Conservation (phyloP, 2,329 filamentous ascomycete genomes). For the Pseudogymnoascus sp. region DNA sequence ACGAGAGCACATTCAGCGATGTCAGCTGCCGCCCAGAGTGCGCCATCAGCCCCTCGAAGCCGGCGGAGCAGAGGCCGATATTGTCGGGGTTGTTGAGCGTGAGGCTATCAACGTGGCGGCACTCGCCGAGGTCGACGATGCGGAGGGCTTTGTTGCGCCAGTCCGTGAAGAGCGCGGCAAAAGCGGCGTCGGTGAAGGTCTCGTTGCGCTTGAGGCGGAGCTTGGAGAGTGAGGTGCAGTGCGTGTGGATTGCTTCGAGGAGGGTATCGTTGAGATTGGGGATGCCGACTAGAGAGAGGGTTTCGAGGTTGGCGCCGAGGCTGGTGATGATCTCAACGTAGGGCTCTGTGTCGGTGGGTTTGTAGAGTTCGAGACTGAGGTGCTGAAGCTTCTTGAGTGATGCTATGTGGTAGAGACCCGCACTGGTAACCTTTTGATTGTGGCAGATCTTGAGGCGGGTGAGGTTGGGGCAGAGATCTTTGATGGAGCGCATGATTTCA, state of each 20-base stretch:
- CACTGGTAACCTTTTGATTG: constrained; percentile 65
- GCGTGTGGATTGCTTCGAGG: constrained; percentile 60
- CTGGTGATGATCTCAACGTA: constrained; percentile 54
- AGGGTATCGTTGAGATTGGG: constrained; percentile 59
- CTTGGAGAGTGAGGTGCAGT: constrained; percentile 63
- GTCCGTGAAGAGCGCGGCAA: constrained; percentile 61
- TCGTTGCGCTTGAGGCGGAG: constrained; percentile 75
- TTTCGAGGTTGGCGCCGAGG: constrained; percentile 61
- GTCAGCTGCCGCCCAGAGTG: constrained; percentile 66
- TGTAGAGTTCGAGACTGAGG: constrained; percentile 62
- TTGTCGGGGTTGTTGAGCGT: constrained; percentile 55
- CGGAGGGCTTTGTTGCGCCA: constrained; percentile 69
- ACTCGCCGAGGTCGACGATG: constrained; percentile 68
- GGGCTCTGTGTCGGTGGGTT: constrained; percentile 45
- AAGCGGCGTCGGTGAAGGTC: constrained; percentile 66
- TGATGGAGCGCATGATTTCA: constrained; percentile 55
- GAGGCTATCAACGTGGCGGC: constrained; percentile 66
- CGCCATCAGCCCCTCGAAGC: constrained; percentile 73
- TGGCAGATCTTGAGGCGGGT: constrained; percentile 71
- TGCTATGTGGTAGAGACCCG: constrained; percentile 58
- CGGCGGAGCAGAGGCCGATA: constrained; percentile 66
- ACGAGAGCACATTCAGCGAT: constrained; percentile 71
- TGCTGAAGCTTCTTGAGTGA: constrained; percentile 59
- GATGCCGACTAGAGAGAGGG: constrained; percentile 69
- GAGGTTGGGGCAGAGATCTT: constrained; percentile 58